These are phyloP conservation scores for Manihot esculenta DNA, from an alignment of 441 rosid genomes.

Conservation along the genomic window DNA sequence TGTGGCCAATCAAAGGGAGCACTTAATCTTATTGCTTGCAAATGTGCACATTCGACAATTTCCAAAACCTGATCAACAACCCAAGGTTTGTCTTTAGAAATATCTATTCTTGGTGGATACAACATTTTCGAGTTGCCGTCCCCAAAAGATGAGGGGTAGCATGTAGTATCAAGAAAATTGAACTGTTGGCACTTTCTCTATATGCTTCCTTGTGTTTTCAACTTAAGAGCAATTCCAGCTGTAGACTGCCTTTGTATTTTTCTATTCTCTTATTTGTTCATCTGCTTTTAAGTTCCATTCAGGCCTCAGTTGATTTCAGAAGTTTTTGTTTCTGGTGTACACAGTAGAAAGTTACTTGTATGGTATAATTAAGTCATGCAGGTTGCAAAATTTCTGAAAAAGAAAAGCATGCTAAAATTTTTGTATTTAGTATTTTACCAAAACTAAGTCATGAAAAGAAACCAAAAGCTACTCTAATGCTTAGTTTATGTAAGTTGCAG, in stretches of 20 bases:
- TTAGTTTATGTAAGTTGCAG: not conserved
- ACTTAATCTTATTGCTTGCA: slow-evolving; percentile 87
- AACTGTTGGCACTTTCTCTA: not conserved
- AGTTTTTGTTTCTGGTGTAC: not conserved
- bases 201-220: not conserved
- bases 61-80: slow-evolving; percentile 98
- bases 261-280: not conserved
- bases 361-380: not conserved
- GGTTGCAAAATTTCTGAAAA: not conserved
- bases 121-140: not conserved
- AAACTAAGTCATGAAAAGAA: not conserved
- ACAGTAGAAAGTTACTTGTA: not conserved
- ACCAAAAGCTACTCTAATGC: not conserved
- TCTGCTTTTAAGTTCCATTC: not conserved
- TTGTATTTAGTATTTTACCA: not conserved
- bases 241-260: not conserved
- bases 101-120: not conserved
- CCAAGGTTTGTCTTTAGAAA: slow-evolving; percentile 80
- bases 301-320: not conserved
- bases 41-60: slow-evolving; percentile 94
- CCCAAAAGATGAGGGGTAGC: not conserved
- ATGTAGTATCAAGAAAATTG: not conserved
- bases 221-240: slow-evolving; percentile 2
- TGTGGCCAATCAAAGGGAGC: slow-evolving; percentile 99
- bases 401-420: not conserved